These are phyloP conservation scores for Cadophora luteo-olivacea DNA, from an alignment of 2,329 filamentous ascomycete species.

Conservation along the genomic window DNA sequence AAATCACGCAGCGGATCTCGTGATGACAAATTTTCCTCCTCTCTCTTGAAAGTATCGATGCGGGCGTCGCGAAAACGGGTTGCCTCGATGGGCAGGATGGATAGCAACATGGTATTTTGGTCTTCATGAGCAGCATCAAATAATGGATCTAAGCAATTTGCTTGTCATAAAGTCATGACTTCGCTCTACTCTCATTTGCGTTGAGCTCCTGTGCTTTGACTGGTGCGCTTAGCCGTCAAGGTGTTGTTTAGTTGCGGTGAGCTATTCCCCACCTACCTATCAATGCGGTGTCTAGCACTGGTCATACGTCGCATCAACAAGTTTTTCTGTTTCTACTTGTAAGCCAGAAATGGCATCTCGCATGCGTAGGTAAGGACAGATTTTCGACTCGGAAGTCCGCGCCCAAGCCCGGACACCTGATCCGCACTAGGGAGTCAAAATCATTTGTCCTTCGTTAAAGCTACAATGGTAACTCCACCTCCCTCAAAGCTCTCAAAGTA, in stretches of 20 bases:
- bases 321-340: not conserved
- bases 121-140: not conserved
- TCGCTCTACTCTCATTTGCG: not conserved
- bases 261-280: not conserved
- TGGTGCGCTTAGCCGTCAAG: not conserved
- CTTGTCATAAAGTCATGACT: constrained; percentile 2
- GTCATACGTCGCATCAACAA: not conserved
- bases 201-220: not conserved
- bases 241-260: not conserved
- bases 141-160: constrained; percentile 11
- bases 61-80: constrained; percentile 24
- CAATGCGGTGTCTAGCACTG: not conserved
- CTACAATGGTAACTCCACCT: not conserved
- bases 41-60: constrained; percentile 17
- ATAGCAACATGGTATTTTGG: constrained; percentile 11
- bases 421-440: not conserved
- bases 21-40: constrained; percentile 11
- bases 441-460: not conserved
- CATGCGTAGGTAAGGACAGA: not conserved
- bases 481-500: not conserved
- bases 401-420: not conserved
- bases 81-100: constrained; percentile 9
- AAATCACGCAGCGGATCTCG: not conserved
- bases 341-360: not conserved
- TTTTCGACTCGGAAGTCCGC: not conserved